These are phyloP conservation scores for Keithomyces neogunnii DNA, from an alignment of 2,329 filamentous ascomycete species.

Conservation along the genomic window DNA sequence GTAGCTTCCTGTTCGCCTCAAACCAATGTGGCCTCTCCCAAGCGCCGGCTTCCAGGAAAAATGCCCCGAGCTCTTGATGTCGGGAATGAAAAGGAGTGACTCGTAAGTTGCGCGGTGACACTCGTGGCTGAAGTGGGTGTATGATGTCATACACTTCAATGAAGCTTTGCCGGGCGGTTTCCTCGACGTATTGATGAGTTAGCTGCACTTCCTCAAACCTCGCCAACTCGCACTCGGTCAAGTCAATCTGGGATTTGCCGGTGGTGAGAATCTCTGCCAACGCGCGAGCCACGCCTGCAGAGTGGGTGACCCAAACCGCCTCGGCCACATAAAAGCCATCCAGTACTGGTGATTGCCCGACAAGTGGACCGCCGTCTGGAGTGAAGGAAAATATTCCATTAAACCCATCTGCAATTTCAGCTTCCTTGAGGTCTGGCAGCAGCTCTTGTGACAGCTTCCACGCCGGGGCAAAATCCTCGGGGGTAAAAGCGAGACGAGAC, in stretches of 20 bases:
- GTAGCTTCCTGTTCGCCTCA: constrained; percentile 42
- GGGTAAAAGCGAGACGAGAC: constrained; percentile 51
- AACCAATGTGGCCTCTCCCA: constrained; percentile 60
- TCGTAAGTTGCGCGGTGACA: constrained; percentile 49
- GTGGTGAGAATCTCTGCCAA: constrained; percentile 50
- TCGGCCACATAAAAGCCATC: constrained; percentile 57
- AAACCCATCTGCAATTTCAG: constrained; percentile 49
- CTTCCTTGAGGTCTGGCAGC: constrained; percentile 41
- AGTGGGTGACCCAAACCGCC: constrained; percentile 60
- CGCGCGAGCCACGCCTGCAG: constrained; percentile 52
- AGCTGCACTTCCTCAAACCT: constrained; percentile 56
- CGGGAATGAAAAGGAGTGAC: constrained; percentile 49
- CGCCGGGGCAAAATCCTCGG: constrained; percentile 50
- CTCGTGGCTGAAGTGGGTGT: constrained; percentile 49
- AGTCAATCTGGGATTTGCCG: constrained; percentile 45
- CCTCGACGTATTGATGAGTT: constrained; percentile 43
- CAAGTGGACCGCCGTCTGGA: constrained; percentile 51
- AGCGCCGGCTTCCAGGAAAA: constrained; percentile 49
- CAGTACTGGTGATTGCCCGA: constrained; percentile 48
- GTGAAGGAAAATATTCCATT: constrained; percentile 61
- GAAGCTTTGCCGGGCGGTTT: constrained; percentile 54
- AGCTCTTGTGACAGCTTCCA: constrained; percentile 49
- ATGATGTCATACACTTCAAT: constrained; percentile 58
- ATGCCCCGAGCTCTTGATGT: constrained; percentile 46
- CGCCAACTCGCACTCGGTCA: constrained; percentile 49